A percentile compares a stretch with the other conserved stretches of the same genome.
phyloP scores from a whole-genome alignment of 2,329 filamentous ascomycete genomes.

The Colletotrichum phormii region DNA sequence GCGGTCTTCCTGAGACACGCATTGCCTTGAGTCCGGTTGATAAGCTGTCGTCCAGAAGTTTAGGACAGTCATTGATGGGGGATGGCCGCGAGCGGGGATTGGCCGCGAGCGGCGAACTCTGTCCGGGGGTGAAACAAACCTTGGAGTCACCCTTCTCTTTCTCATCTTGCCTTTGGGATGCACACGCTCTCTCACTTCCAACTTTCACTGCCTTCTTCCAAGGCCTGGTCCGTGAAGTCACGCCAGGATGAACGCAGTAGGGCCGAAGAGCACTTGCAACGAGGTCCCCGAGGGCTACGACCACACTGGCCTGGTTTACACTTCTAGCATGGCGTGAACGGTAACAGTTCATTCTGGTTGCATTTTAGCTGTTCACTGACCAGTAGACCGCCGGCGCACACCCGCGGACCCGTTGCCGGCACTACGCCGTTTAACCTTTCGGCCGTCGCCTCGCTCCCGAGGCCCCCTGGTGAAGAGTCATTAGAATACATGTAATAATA shows the following conservation, averaged over 20 bases:
- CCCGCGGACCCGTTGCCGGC: neutral
- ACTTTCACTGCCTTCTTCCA: neutral
- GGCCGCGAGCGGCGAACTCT: conserved; percentile 25
- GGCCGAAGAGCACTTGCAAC: neutral
- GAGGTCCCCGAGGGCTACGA: conserved; percentile 7
- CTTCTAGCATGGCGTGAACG: neutral
- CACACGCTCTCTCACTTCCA: neutral
- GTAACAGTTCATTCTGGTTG: neutral
- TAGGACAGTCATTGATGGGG: conserved; percentile 6
- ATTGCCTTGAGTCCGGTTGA: conserved; percentile 30
- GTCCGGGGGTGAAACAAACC: conserved; percentile 35
- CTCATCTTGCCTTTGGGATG: neutral
- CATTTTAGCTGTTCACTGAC: neutral
- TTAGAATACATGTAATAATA: neutral
- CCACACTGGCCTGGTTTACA: neutral
- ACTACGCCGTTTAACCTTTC: conserved; percentile 1
- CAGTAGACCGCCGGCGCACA: neutral
- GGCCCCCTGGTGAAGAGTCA: neutral
- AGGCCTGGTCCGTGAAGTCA: conserved; percentile 9
- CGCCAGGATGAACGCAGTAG: neutral
- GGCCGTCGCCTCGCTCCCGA: neutral
- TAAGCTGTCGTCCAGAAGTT: conserved; percentile 31
- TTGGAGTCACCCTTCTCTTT: neutral
- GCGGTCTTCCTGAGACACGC: conserved; percentile 25
- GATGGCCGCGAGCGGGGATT: conserved; percentile 11